Evolutionary conservation across 352 stramenopile genomes (phyloP), one percentile per base, ranked within the genome.

Genomic region (Thraustochytrium striatum): DNA sequence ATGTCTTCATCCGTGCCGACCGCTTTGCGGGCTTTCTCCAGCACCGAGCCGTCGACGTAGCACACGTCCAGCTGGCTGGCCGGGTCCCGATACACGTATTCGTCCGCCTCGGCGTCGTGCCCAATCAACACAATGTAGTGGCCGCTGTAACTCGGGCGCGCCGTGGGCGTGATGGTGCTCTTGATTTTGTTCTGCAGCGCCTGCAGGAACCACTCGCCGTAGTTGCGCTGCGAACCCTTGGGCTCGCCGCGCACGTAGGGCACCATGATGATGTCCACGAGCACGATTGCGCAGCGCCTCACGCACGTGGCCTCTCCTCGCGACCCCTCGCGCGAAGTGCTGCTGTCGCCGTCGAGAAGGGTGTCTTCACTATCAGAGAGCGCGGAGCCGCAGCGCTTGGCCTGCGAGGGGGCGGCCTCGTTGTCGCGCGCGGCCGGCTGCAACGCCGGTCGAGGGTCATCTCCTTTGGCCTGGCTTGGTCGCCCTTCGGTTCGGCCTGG

Each of bases 1-100:
- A 75, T n/a, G 39, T 75, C 65, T 19, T 75, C 65, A 38, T 75
- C 65, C 7, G 65, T 75, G 7, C 65, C 65, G 7, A 38, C 32
- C 13, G 65, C 65, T 0, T 21, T 32, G 2, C 65, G 39, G 1
- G 65, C 65, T 7, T 30, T 30, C 39, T 75, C 65, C 11, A 75
- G 39, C 5, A 75, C 52, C 11, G 43, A 30, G 16, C 39, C 65
- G 32, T 75, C 32, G 7, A 75, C 52, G 7, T 33, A 36, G 30
- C 32, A 55, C 5, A 7, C 13, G 25, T 30, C 7, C 0, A 30
- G 65, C 0, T 11, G 19, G 16, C 41, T n/a, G 19, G 65, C 65
- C 50, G 65, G 65, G 39, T 75, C 65, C 19, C 65, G 43, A 7
- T 55, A 21, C 25, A 43, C 65, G 50, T 75, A 75, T 16, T 55